Base-by-base conservation (phyloP, 352 stramenopile genomes). In the Phytophthora nicotianae region DNA sequence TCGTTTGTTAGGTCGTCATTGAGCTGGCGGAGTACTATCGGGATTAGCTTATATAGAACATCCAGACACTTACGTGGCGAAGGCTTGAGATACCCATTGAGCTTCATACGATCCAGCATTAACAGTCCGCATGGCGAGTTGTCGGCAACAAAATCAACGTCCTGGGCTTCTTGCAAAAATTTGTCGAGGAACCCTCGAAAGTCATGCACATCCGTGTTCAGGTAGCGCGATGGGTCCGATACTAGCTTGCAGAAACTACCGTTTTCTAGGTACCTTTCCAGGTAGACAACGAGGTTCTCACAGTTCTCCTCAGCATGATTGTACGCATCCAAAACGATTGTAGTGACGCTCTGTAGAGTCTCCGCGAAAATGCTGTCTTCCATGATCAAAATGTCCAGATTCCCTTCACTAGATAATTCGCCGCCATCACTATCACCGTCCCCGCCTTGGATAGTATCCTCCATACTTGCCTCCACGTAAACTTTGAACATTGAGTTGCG, bases 381-480 rank as follows among this genome's bases (percentile, higher is more conserved):
- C 77, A 91, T 89, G 32, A 93, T 89, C 38, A 93, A 54, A 16
- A 93, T 91, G 24, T 93, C 82, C 13, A 93, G 55, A 29, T 93
- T 81, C 62, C 53, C 67, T 35, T 83, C 77, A 7, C 70, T 78
- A 8, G 57, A 70, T 5, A 85, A 7, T 45, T 88, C 72, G 4
- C 68, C 58, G 8, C 62, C 50, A 3, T 83, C 77, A 21, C 81
- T 70, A 33, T 81, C 72, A 27, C 70, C 73, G 33, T 79, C 68
- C 2, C 64, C 72, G 24, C 56, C 68, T 27, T 72, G 63, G 8
- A 52, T n/a, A 0, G 79, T 63, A 13, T 86, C 73, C 29, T 91
- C 76, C 40, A 79, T 53, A 7, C 79, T 82, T 20, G 77, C 59
- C 21, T 90, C 77, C 3, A 91, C 68, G 43, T 91, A 93, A 5